Evolutionary conservation across 2,329 filamentous ascomycete species (phyloP).

Genomic region (Aureobasidium pullulans): DNA sequence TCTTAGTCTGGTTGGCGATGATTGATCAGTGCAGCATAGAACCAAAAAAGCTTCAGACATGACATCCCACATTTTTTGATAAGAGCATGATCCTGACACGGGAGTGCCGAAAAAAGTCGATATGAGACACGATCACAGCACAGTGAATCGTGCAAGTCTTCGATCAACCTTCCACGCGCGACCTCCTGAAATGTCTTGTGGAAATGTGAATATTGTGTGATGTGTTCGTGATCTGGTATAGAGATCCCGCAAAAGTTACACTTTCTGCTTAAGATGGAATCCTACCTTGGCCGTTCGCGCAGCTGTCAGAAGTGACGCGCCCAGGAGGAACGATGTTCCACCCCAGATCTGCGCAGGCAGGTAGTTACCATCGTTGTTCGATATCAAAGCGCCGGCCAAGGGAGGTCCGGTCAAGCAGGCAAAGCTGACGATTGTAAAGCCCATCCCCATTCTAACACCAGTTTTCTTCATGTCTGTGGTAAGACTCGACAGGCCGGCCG

Average conservation of each 20-base stretch:
- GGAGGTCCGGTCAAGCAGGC: constrained; percentile 40
- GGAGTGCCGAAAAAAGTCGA: too few species aligned
- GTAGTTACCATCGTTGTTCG: constrained; percentile 28
- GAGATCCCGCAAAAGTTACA: constrained; percentile 15
- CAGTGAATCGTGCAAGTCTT: too few species aligned
- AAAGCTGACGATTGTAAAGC: constrained; percentile 38
- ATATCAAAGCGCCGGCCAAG: constrained; percentile 40
- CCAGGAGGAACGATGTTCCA: constrained; percentile 27
- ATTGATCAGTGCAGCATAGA: too few species aligned
- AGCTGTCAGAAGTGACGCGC: constrained; percentile 21
- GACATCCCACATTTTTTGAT: too few species aligned
- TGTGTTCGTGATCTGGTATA: too few species aligned
- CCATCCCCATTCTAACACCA: constrained; percentile 42
- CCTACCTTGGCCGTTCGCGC: constrained; percentile 25
- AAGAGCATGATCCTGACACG: too few species aligned
- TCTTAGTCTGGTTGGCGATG: too few species aligned
- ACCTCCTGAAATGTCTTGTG: too few species aligned
- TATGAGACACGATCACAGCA: too few species aligned
- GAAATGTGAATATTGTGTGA: too few species aligned
- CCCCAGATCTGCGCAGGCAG: constrained; percentile 40
- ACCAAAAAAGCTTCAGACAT: too few species aligned
- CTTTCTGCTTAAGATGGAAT: constrained; percentile 21
- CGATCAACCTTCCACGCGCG: too few species aligned
- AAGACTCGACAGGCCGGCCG: constrained; percentile 34
- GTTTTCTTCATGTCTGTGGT: constrained; percentile 41